Conservation (phyloP, 1,284 basidiomycete species). For the Puccinia horiana region DNA sequence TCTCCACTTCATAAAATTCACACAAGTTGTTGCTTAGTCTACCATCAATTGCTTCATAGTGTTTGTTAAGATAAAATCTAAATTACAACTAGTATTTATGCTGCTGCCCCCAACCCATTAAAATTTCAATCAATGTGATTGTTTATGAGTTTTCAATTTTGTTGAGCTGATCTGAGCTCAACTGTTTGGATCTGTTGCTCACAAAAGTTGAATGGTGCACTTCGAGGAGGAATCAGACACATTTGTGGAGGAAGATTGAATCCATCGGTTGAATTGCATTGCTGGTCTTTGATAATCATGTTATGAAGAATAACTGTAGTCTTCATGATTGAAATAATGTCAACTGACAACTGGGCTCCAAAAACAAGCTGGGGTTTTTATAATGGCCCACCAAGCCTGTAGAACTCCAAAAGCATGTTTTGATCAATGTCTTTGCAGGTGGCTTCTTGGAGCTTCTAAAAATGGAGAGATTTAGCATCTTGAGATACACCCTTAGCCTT, state of each 20-base stretch:
- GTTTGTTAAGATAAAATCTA: too few relatives aligned
- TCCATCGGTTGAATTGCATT: background rate
- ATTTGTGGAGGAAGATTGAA: background rate
- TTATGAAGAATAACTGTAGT: conserved; percentile 7
- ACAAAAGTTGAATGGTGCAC: background rate
- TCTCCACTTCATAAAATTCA: too few relatives aligned
- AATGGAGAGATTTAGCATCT: background rate
- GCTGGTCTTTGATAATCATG: background rate
- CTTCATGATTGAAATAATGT: background rate
- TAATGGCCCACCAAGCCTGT: background rate
- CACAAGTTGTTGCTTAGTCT: too few relatives aligned
- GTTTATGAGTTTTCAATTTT: background rate
- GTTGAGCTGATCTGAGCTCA: background rate
- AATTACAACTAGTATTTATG: background rate
- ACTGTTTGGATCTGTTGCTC: background rate
- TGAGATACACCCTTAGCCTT: background rate
- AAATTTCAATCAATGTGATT: background rate
- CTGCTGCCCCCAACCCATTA: background rate
- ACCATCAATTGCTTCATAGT: too few relatives aligned
- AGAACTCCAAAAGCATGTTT: conserved; percentile 14
- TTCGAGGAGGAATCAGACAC: background rate
- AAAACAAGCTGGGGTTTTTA: background rate
- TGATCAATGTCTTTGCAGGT: background rate
- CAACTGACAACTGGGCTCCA: background rate
- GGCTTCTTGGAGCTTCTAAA: background rate